phyloP scores from a whole-genome alignment of 805 yeast genomes.

The Yamadazyma kitorensis region DNA sequence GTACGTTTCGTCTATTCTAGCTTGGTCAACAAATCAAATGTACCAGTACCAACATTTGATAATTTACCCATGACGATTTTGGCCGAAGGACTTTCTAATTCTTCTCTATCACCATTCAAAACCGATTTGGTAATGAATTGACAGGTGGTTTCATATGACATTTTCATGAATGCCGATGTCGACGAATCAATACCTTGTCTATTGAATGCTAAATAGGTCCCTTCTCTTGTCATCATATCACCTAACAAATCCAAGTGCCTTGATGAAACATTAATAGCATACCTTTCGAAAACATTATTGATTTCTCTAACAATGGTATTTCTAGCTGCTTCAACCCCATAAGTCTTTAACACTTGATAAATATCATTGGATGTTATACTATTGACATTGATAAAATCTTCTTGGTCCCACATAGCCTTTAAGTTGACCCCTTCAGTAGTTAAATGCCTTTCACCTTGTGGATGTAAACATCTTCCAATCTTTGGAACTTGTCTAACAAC shows the following conservation, averaged over 20 bases:
- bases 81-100: constrained; percentile 88
- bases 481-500: constrained; percentile 90
- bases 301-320: constrained; percentile 95
- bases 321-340: constrained; percentile 99
- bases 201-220: constrained; percentile 92
- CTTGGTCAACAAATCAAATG: constrained; percentile 73
- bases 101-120: constrained; percentile 85
- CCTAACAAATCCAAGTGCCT: constrained; percentile 97
- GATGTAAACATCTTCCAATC: constrained; percentile 92
- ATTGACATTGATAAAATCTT: constrained; percentile 86
- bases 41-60: constrained; percentile 92
- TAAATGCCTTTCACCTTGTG: constrained; percentile 73
- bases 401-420: constrained; percentile 97
- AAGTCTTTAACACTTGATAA: constrained; percentile 81
- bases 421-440: constrained; percentile 98
- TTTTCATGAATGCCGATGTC: constrained; percentile 95
- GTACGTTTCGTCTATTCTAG: constrained; percentile 5
- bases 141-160: constrained; percentile 98
- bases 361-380: constrained; percentile 90
- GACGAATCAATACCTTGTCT: constrained; percentile 97
- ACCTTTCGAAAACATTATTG: constrained; percentile 91
- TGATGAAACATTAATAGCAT: constrained; percentile 87
- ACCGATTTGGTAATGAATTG: constrained; percentile 97
- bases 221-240: constrained; percentile 99
- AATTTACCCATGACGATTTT: constrained; percentile 89